Base-by-base conservation (phyloP, 2,329 filamentous ascomycete genomes). In the Emmonsiellopsis sp. region DNA sequence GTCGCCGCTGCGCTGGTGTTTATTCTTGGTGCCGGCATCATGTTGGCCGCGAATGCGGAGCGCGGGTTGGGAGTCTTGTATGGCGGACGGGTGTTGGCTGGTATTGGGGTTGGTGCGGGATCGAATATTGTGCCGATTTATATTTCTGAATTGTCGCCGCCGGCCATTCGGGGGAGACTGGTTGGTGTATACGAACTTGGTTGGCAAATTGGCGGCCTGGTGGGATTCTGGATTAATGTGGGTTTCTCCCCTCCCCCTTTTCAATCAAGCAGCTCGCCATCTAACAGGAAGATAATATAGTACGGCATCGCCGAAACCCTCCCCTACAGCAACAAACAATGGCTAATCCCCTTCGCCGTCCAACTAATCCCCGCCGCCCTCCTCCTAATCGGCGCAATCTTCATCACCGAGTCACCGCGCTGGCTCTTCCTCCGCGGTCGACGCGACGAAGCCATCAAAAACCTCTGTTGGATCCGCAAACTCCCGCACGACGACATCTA, bases 341-440 rank as follows among this genome's bases (percentile, higher is more conserved):
- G 71, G 70, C 48, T 73, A 26, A 72, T 73, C 55, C 70, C 70
- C 3, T 72, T 73, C 50, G 70, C 67, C 9, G 61, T 73, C 37
- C 71, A 73, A 55, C 58, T 74, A 30, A 67, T 73, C 47, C 71
- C 71, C 0, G 61, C 69, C 7, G 70, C 69, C 20, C 55, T 77
- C 10, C 63, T 76, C 2, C 72, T 84, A 46, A 61, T 76, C 30
- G 80, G 80, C 0, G 72, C 83, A 16, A 76, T 81, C 63, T 83
- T 83, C 68, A 78, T 85, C 59, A 81, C 80, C 0, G 79, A 79
- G 59, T 85, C 76, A 49, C 86, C 86, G 0, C 78, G 86, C 51
- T 89, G 85, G 85, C 73, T 89, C 5, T 85, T 86, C 5, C 77
- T 78, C 13, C 78, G 84, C 60, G 84, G 84, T 57, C 77, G 81